Conservation (phyloP, 2,329 filamentous ascomycete species). For the Xylariaceae sp. region DNA sequence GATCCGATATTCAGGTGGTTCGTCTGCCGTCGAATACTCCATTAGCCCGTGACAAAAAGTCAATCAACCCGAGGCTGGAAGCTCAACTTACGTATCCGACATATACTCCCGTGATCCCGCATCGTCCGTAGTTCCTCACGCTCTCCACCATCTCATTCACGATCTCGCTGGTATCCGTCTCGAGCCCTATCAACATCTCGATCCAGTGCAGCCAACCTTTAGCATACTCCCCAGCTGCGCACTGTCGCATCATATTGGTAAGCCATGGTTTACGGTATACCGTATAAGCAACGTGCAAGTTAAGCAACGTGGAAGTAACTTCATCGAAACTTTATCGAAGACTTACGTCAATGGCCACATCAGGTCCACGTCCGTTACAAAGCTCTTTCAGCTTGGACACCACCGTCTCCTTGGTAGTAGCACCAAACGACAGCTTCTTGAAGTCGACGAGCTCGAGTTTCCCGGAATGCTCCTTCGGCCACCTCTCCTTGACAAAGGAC, state of each 20-base stretch:
- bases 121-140: constrained; percentile 66
- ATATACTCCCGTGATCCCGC: constrained; percentile 69
- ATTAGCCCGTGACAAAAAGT: constrained; percentile 33
- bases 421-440: constrained; percentile 50
- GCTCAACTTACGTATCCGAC: constrained; percentile 48
- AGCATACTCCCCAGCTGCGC: constrained; percentile 54
- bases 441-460: constrained; percentile 67
- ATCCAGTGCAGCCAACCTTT: constrained; percentile 57
- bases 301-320: too few relatives aligned
- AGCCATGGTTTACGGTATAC: not conserved
- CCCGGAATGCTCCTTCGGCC: constrained; percentile 41
- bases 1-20: constrained; percentile 81
- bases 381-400: constrained; percentile 69
- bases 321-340: not conserved
- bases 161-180: constrained; percentile 80
- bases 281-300: not conserved
- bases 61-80: not conserved
- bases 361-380: constrained; percentile 64
- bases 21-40: constrained; percentile 56
- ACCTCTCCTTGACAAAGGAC: constrained; percentile 59
- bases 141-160: constrained; percentile 73
- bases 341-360: constrained; percentile 50
- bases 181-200: constrained; percentile 57
- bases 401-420: constrained; percentile 56
- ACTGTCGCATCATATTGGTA: constrained; percentile 38